Conservation (phyloP, 2,329 filamentous ascomycete species). For the Pyrenophora teres region DNA sequence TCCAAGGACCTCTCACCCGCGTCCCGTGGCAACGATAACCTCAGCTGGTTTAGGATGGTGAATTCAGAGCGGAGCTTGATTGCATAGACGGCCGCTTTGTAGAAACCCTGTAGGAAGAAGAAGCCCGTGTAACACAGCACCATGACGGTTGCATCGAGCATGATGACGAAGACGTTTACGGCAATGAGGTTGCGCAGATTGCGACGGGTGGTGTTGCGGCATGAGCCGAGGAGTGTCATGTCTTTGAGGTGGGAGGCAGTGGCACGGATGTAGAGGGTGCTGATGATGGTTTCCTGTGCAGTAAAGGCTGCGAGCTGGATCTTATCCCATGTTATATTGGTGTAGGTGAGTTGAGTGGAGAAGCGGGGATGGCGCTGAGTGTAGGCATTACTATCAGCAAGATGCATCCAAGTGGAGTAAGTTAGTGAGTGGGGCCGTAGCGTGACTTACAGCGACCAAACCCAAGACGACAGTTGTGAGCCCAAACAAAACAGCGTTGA, state of each 20-base stretch:
- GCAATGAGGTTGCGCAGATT: conserved; percentile 44
- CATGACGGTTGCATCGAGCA: conserved; percentile 47
- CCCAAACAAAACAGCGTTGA: conserved; percentile 59
- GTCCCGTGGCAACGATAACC: conserved; percentile 11
- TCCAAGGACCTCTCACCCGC: not conserved
- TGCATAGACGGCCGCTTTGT: conserved; percentile 49
- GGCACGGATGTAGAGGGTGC: conserved; percentile 56
- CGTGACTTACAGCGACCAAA: conserved; percentile 51
- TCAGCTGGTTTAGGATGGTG: conserved; percentile 53
- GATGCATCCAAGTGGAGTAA: not conserved
- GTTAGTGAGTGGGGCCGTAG: not conserved
- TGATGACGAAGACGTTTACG: conserved; percentile 49
- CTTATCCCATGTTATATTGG: conserved; percentile 42
- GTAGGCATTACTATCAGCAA: conserved; percentile 6
- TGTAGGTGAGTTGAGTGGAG: conserved; percentile 10
- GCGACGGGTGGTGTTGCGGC: conserved; percentile 15
- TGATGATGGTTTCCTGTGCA: conserved; percentile 45
- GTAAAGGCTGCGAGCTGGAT: conserved; percentile 50
- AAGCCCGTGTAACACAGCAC: conserved; percentile 46
- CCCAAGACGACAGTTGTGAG: conserved; percentile 59
- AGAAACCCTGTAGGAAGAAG: conserved; percentile 48
- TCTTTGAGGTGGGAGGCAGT: conserved; percentile 51
- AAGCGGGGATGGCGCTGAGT: conserved; percentile 20
- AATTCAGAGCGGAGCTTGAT: conserved; percentile 58
- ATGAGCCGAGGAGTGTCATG: conserved; percentile 20